Evolutionary conservation across 2,329 filamentous ascomycete genomes (phyloP).

Genomic region (Xenoacremonium recifei): DNA sequence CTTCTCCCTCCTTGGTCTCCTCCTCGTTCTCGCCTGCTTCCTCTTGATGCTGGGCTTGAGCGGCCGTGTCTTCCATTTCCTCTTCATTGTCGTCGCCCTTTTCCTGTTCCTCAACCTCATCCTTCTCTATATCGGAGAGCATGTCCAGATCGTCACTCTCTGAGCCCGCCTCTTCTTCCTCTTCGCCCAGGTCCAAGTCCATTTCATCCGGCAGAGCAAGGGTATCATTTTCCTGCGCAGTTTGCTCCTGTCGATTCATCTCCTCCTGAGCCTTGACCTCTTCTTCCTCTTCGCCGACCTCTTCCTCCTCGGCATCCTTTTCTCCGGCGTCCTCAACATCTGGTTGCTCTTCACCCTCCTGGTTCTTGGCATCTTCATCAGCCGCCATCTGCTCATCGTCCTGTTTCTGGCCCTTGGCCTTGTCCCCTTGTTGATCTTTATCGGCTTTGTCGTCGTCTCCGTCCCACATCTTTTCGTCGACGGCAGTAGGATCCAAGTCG

Average conservation of each 20-base stretch:
- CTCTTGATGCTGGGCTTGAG: slow-evolving; percentile 36
- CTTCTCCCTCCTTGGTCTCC: slow-evolving; percentile 59
- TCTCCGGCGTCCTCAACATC: slow-evolving; percentile 46
- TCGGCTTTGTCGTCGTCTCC: slow-evolving; percentile 77
- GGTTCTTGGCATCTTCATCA: slow-evolving; percentile 57
- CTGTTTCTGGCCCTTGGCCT: slow-evolving; percentile 67
- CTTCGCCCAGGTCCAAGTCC: slow-evolving; percentile 78
- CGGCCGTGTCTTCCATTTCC: slow-evolving; percentile 38
- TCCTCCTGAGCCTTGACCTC: slow-evolving; percentile 56
- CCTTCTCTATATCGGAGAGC: slow-evolving; percentile 51
- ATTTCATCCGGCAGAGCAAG: slow-evolving; percentile 86
- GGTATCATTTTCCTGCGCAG: slow-evolving; percentile 77
- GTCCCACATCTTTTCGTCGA: slow-evolving; percentile 99
- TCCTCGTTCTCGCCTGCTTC: slow-evolving; percentile 36
- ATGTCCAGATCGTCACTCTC: slow-evolving; percentile 59
- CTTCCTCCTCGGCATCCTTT: slow-evolving; percentile 54
- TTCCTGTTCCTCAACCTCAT: slow-evolving; percentile 37
- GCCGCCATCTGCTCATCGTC: slow-evolving; percentile 59
- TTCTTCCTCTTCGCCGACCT: slow-evolving; percentile 61
- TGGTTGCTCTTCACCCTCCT: slow-evolving; percentile 36
- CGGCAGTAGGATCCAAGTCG: slow-evolving; percentile 81
- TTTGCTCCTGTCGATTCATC: slow-evolving; percentile 64
- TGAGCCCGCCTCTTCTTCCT: slow-evolving; percentile 54
- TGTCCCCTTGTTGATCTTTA: slow-evolving; percentile 76
- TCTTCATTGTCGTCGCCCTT: slow-evolving; percentile 35